Base-by-base conservation (phyloP, 1,284 basidiomycete species). In the Heterobasidion irregulare region DNA sequence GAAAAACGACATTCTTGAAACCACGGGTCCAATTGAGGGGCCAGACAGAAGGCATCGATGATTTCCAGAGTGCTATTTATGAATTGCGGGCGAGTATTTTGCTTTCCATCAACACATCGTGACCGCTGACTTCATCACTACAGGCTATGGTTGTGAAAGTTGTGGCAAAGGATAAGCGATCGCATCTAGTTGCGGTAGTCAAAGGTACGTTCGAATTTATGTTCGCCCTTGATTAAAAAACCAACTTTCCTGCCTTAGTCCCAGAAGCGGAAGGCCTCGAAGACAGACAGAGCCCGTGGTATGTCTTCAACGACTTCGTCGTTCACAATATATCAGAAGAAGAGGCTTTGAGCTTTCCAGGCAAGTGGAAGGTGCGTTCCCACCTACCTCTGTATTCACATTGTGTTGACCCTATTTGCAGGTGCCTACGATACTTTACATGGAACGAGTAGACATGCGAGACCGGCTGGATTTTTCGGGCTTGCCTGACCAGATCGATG, bases 221-320 rank as follows among this genome's bases (percentile, higher is more conserved):
- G 18, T 56, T 52, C 65, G 59, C 36, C 36, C 50, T 50, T 47
- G 12, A 16, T 47, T 12, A 9, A 9, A 47, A 10, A 15, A 15
- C 10, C 5, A 9, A 15, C 10, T 10, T 47, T 12, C 16, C 46
- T 19, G 53, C 35, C n/a, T 50, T 44, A 58, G 88, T 92, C 8
- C 85, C 89, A 0, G 82, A 85, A 52, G 81, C 81, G 1, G 80
- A 86, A 58, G 70, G 70, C 12, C 61, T 68, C 2, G 63, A 63
- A 1, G 69, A 74, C 52, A 61, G 69, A 1, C 66, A 68, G 12
- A 83, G 82, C 49, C 81, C 84, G 1, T 99, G 96, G 96, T 87
- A 90, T 65, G 72, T 99, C 56, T 99, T 99, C 81, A 99, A 99
- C 66, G 96, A 99, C 68, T 99, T 99, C 66, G 78, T 89, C 2